phyloP scores from a whole-genome alignment of 805 yeast genomes.

The Cyberlindnera lachancei region DNA sequence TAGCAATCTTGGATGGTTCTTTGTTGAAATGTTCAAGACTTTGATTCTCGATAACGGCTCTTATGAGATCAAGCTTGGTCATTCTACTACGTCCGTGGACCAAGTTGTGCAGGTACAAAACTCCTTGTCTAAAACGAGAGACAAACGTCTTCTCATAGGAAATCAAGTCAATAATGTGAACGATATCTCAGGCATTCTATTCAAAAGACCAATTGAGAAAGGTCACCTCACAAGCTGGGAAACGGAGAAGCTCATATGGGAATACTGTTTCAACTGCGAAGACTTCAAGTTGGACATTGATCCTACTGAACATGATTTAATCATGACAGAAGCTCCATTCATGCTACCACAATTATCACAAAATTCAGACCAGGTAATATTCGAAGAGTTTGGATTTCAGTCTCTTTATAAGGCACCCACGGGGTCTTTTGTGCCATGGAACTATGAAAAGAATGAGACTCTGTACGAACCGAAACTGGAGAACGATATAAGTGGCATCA shows the following conservation, averaged over 20 bases:
- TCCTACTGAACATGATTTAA: conserved; percentile 48
- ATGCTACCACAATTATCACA: conserved; percentile 75
- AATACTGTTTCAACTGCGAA: conserved; percentile 37
- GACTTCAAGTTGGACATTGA: conserved; percentile 35
- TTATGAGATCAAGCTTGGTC: conserved; percentile 66
- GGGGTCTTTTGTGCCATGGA: conserved; percentile 60
- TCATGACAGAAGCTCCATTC: conserved; percentile 75
- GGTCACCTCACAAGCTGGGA: conserved; percentile 94
- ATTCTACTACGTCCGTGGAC: conserved; percentile 26
- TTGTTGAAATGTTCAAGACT: conserved; percentile 11
- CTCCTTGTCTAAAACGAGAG: conserved; percentile 66
- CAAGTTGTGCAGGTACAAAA: conserved; percentile 53
- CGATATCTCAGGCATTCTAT: conserved; percentile 66
- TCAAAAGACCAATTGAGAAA: conserved; percentile 78
- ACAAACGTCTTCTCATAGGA: conserved; percentile 66
- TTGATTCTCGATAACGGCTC: conserved; percentile 88
- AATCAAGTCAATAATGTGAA: conserved; percentile 56
- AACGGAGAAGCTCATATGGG: conserved; percentile 85
- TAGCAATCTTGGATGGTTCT: background rate
- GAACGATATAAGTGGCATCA: conserved; percentile 12
- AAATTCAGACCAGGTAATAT: conserved; percentile 83
- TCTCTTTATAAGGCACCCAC: conserved; percentile 61
- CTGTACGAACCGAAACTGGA: conserved; percentile 21
- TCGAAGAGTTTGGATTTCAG: conserved; percentile 86
- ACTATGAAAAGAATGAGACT: conserved; percentile 23